A percentile compares a stretch with the other conserved stretches of the same genome.
phyloP scores from a whole-genome alignment of 441 rosid species.

The Croton setiger region DNA sequence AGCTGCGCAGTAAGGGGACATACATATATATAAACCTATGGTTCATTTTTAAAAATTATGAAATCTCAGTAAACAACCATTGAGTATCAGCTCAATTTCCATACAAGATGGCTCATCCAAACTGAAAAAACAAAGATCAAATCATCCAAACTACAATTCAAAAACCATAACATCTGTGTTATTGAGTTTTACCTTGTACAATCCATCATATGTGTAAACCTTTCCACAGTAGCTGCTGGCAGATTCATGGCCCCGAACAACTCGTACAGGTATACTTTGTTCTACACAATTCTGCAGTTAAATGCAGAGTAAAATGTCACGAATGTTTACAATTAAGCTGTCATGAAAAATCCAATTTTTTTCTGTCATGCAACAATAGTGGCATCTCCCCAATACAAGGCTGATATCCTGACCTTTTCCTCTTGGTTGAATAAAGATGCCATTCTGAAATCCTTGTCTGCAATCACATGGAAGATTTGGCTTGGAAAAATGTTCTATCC shows the following conservation, averaged over 20 bases:
- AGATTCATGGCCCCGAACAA: constrained; percentile 71
- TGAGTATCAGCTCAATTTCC: background rate
- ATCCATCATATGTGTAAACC: constrained; percentile 83
- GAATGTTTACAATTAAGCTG: background rate
- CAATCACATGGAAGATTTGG: background rate
- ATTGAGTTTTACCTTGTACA: constrained; percentile 54
- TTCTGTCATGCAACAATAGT: background rate
- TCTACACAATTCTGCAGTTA: constrained; percentile 59
- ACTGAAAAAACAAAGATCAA: background rate
- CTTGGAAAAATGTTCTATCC: background rate
- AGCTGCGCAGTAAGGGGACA: background rate
- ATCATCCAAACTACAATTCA: background rate
- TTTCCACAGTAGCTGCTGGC: constrained; percentile 58
- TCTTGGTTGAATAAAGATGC: background rate
- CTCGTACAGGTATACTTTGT: constrained; percentile 66
- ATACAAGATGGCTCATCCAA: background rate
- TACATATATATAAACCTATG: background rate
- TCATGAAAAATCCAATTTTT: background rate
- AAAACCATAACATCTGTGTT: background rate
- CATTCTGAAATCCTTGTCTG: background rate
- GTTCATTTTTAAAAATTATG: background rate
- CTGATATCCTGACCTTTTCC: background rate
- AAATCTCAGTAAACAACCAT: background rate
- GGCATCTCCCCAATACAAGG: background rate
- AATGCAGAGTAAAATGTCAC: constrained; percentile 10